Percentiles rank a stretch among this genome's conserved stretches.
These are phyloP conservation scores for Aegilops tauschii DNA, from an alignment of 176 grass and related monocot species.

Conservation along the genomic window DNA sequence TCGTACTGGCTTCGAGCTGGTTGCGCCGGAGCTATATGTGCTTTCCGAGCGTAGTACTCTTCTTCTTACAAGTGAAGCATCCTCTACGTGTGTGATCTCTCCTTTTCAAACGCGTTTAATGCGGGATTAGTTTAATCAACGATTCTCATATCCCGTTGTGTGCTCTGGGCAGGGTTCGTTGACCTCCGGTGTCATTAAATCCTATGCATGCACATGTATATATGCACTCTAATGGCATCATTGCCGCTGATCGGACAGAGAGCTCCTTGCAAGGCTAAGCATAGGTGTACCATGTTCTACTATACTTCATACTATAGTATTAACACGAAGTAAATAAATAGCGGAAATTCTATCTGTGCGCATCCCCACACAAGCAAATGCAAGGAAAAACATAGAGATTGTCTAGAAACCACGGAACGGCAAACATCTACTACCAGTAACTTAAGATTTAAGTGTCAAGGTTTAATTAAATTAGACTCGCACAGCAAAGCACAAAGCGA, in stretches of 20 bases:
- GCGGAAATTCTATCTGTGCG: too few relatives aligned
- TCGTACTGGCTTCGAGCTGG: background rate
- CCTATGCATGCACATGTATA: conserved; percentile 27
- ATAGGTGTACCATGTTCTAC: background rate
- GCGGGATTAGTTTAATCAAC: conserved; percentile 18
- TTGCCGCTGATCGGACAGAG: background rate
- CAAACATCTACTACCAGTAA: too few relatives aligned
- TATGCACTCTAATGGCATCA: background rate
- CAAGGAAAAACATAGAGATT: too few relatives aligned
- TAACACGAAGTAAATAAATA: background rate
- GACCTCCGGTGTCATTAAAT: conserved; percentile 32
- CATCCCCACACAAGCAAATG: too few relatives aligned
- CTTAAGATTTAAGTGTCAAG: too few relatives aligned
- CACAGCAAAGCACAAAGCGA: too few relatives aligned
- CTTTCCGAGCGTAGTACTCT: background rate
- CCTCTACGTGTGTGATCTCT: background rate
- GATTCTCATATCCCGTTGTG: background rate
- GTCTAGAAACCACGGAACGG: too few relatives aligned
- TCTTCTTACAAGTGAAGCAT: conserved; percentile 8
- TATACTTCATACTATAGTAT: background rate
- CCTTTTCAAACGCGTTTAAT: background rate
- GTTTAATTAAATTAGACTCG: too few relatives aligned
- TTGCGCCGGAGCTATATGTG: background rate
- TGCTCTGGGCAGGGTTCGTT: background rate
- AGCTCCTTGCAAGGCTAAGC: background rate